phyloP scores from a whole-genome alignment of 2,329 filamentous ascomycete species.

The Verticillium nubilum region DNA sequence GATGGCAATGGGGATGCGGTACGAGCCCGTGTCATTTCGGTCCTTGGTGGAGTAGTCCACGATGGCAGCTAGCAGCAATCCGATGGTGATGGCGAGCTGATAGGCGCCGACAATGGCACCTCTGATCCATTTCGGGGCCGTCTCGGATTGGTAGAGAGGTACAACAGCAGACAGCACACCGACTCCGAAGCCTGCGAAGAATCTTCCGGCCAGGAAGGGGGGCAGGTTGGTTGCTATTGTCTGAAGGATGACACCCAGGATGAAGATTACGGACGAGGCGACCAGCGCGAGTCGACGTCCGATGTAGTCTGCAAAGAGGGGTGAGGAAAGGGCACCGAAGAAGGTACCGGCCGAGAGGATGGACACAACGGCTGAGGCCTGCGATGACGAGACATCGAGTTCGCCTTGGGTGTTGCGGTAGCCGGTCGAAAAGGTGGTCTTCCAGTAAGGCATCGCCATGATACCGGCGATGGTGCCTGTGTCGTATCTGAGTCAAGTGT shows the following conservation, averaged over 20 bases:
- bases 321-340: slow-evolving; percentile 61
- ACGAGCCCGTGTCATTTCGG: slow-evolving; percentile 49
- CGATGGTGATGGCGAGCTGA: slow-evolving; percentile 66
- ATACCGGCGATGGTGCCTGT: slow-evolving; percentile 55
- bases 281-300: slow-evolving; percentile 63
- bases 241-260: slow-evolving; percentile 63
- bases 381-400: slow-evolving; percentile 42
- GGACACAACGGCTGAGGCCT: slow-evolving; percentile 62
- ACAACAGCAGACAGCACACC: slow-evolving; percentile 68
- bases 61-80: slow-evolving; percentile 59
- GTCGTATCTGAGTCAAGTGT: slow-evolving; percentile 34
- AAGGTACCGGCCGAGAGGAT: slow-evolving; percentile 75
- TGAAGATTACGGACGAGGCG: slow-evolving; percentile 56
- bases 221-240: slow-evolving; percentile 54
- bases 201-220: slow-evolving; percentile 64
- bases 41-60: slow-evolving; percentile 58
- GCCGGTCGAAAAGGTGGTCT: slow-evolving; percentile 47
- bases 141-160: slow-evolving; percentile 68
- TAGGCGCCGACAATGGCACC: slow-evolving; percentile 66
- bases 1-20: slow-evolving; percentile 57
- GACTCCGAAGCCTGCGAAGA: slow-evolving; percentile 70
- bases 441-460: slow-evolving; percentile 50
- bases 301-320: slow-evolving; percentile 57
- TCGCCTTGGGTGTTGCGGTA: slow-evolving; percentile 36
- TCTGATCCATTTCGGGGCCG: slow-evolving; percentile 67